Conservation (phyloP, 2,329 filamentous ascomycete genomes). For the Chaetomium strumarium region DNA sequence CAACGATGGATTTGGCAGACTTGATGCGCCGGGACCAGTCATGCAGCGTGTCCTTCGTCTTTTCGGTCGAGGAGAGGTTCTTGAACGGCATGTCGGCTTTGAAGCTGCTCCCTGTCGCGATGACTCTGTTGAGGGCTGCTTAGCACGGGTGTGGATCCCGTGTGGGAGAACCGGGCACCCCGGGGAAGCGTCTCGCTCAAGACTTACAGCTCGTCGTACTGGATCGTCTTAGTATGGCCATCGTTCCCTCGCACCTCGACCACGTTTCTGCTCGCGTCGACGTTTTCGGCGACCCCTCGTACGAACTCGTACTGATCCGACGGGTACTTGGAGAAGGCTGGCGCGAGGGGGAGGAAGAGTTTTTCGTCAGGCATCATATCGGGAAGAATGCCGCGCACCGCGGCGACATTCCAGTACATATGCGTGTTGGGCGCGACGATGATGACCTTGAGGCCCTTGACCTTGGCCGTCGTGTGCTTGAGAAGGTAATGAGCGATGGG, state of each 20-base stretch:
- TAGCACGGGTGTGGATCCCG: background rate
- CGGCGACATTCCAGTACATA: constrained; percentile 24
- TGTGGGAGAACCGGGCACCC: too few relatives aligned
- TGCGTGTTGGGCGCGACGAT: constrained; percentile 26
- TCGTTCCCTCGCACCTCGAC: constrained; percentile 37
- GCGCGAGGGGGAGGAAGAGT: constrained; percentile 42
- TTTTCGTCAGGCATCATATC: constrained; percentile 32
- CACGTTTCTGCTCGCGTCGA: constrained; percentile 38
- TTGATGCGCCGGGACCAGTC: constrained; percentile 34
- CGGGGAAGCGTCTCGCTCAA: background rate
- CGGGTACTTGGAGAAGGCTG: constrained; percentile 44
- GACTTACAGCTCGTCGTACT: constrained; percentile 43
- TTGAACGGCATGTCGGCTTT: constrained; percentile 46
- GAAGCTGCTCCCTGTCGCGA: constrained; percentile 48
- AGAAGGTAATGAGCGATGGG: constrained; percentile 47
- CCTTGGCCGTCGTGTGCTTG: constrained; percentile 36
- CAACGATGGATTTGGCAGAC: constrained; percentile 42
- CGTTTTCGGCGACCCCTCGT: constrained; percentile 39
- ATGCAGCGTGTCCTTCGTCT: constrained; percentile 37
- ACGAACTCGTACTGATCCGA: constrained; percentile 46
- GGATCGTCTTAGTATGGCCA: constrained; percentile 32
- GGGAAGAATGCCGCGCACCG: constrained; percentile 26
- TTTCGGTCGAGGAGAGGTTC: constrained; percentile 35
- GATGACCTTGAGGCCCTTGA: constrained; percentile 31
- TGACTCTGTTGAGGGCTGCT: constrained; percentile 27